Conservation (phyloP, 257 asterid species). For the Plantago major region DNA sequence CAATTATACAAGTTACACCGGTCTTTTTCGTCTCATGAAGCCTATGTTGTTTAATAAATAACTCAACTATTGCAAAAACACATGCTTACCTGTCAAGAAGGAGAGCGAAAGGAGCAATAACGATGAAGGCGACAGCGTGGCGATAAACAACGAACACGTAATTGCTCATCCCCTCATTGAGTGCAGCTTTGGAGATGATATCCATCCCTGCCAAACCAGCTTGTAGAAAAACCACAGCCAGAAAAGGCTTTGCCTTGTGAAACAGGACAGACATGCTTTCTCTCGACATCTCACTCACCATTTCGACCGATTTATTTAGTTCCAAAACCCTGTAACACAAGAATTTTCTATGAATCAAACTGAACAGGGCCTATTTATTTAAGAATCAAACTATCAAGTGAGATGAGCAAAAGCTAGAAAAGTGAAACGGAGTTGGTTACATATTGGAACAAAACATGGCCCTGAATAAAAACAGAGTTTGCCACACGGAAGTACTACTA, state of each 20-base stretch:
- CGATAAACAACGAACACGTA: constrained; percentile 87
- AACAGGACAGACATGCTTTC: constrained; percentile 23
- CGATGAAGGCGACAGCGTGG: constrained; percentile 69
- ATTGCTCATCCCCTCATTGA: constrained; percentile 93
- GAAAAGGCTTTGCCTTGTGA: constrained; percentile 55
- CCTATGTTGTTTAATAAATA: too few relatives aligned
- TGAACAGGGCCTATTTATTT: constrained; percentile 1
- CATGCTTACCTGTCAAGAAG: constrained; percentile 57
- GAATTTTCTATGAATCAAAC: background rate
- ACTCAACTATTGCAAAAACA: too few relatives aligned
- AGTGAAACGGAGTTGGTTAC: background rate
- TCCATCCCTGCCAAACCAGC: constrained; percentile 95
- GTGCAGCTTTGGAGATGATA: constrained; percentile 72
- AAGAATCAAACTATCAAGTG: background rate
- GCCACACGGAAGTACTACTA: background rate
- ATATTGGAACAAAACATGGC: background rate
- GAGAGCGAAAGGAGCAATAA: constrained; percentile 82
- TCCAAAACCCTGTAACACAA: background rate
- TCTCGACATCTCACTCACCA: constrained; percentile 19
- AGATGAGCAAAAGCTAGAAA: background rate
- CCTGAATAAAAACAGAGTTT: background rate
- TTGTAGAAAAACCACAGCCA: constrained; percentile 72
- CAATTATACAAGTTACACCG: too few relatives aligned
- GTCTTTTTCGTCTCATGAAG: too few relatives aligned
- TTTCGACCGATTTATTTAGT: background rate